phyloP scores from a whole-genome alignment of 495 filamentous ascomycete species.

The Talaromyces wortmannii region DNA sequence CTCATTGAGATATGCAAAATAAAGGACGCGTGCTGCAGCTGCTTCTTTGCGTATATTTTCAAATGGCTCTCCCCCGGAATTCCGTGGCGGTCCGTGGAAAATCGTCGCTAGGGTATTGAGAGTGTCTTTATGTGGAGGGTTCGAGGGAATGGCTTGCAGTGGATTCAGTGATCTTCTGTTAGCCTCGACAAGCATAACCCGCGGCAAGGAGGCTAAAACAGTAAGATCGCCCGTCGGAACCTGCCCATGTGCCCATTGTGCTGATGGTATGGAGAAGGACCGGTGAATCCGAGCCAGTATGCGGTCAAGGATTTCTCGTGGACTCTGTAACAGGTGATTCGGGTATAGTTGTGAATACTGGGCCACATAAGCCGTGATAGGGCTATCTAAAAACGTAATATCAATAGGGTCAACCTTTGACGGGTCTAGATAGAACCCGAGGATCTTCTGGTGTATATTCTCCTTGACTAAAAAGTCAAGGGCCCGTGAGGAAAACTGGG shows the following conservation, averaged over 20 bases:
- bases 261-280: slow-evolving; percentile 34
- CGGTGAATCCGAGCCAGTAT: slow-evolving; percentile 39
- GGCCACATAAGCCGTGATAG: slow-evolving; percentile 50
- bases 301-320: slow-evolving; percentile 25
- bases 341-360: slow-evolving; percentile 50
- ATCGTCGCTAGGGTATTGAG: slow-evolving; percentile 47
- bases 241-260: slow-evolving; percentile 45
- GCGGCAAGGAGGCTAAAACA: slow-evolving; percentile 51
- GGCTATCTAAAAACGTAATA: slow-evolving; percentile 42
- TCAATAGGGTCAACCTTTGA: slow-evolving; percentile 45
- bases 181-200: slow-evolving; percentile 45
- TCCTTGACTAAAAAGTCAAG: slow-evolving; percentile 47
- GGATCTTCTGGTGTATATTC: slow-evolving; percentile 42
- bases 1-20: slow-evolving; percentile 46
- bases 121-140: slow-evolving; percentile 43
- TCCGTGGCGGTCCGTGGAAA: slow-evolving; percentile 44
- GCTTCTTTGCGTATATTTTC: slow-evolving; percentile 38
- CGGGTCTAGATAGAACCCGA: slow-evolving; percentile 47
- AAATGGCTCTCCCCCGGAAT: slow-evolving; percentile 27
- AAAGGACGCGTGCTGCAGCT: slow-evolving; percentile 50
- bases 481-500: slow-evolving; percentile 42
- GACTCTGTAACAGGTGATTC: slow-evolving; percentile 43
- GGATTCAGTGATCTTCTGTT: slow-evolving; percentile 35
- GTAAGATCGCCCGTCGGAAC: slow-evolving; percentile 47
- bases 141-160: slow-evolving; percentile 41